Evolutionary conservation across 1,139 yeast species (phyloP).

Genomic region (Yamadazyma mexicana): DNA sequence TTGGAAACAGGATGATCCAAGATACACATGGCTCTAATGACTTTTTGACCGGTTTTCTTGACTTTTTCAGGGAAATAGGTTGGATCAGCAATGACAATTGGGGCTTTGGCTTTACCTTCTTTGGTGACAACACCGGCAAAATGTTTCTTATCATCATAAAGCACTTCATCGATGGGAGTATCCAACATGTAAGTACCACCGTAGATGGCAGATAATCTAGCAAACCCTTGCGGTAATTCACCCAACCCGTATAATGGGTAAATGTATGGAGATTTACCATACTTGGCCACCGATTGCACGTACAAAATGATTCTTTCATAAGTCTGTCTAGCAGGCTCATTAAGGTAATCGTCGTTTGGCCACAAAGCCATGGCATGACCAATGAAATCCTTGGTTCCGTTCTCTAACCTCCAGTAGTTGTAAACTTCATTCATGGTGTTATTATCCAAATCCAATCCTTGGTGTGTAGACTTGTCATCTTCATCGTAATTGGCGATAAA

Average conservation of each 20-base stretch:
- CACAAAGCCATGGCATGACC: constrained; percentile 99
- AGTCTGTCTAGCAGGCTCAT: constrained; percentile 90
- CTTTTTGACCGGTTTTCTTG: constrained; percentile 78
- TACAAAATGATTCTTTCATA: constrained; percentile 83
- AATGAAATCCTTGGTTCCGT: constrained; percentile 92
- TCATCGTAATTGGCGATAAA: constrained; percentile 83
- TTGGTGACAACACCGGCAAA: constrained; percentile 87
- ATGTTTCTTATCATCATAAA: constrained; percentile 64
- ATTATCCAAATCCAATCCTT: constrained; percentile 79
- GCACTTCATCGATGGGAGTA: constrained; percentile 88
- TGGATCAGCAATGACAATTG: constrained; percentile 95
- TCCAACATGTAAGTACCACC: constrained; percentile 99
- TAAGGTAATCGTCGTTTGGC: constrained; percentile 87
- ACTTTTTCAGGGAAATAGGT: constrained; percentile 95
- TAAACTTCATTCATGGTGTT: constrained; percentile 93
- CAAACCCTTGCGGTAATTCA: constrained; percentile 97
- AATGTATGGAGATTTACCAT: constrained; percentile 94
- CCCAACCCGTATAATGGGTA: constrained; percentile 97
- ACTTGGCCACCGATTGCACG: constrained; percentile 87
- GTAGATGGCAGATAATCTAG: constrained; percentile 92
- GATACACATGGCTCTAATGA: constrained; percentile 93
- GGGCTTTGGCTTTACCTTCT: constrained; percentile 90
- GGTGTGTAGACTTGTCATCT: constrained; percentile 77
- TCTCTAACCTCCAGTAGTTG: constrained; percentile 85
- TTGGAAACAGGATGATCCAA: constrained; percentile 87